Evolutionary conservation across 768 basidiomycete species (phyloP).

Genomic region (Phaeolepiota aurea): DNA sequence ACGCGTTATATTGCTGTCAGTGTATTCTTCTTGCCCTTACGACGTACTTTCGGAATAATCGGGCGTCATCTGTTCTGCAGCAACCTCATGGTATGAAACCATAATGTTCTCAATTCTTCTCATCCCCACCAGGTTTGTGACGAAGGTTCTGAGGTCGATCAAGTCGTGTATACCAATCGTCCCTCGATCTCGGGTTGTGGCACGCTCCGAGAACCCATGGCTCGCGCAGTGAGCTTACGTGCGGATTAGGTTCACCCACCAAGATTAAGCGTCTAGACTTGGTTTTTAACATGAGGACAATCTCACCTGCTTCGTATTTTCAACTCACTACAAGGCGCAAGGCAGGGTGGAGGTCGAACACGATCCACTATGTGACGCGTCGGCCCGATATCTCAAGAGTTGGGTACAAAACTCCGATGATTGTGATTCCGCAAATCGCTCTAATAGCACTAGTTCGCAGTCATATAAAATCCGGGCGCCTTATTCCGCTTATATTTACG

Average conservation of each 20-base stretch:
- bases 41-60: not conserved
- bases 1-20: conserved; percentile 87
- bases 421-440: too few relatives aligned
- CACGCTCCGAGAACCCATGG: not conserved
- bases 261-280: conserved; percentile 33
- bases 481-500: too few relatives aligned
- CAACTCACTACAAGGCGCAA: too few relatives aligned
- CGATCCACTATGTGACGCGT: too few relatives aligned
- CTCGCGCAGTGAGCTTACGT: conserved; percentile 5
- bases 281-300: conserved; percentile 14
- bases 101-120: conserved; percentile 2
- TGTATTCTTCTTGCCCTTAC: conserved; percentile 14
- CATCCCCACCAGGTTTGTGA: not conserved
- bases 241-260: conserved; percentile 24
- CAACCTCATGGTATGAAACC: not conserved
- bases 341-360: too few relatives aligned
- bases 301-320: too few relatives aligned
- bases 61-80: not conserved
- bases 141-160: not conserved
- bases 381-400: too few relatives aligned
- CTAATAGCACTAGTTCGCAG: too few relatives aligned
- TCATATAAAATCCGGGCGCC: too few relatives aligned
- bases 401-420: too few relatives aligned
- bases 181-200: not conserved
- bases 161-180: too few relatives aligned